Base-by-base conservation (phyloP, 2,329 filamentous ascomycete species). In the Calonectria henricotiae region DNA sequence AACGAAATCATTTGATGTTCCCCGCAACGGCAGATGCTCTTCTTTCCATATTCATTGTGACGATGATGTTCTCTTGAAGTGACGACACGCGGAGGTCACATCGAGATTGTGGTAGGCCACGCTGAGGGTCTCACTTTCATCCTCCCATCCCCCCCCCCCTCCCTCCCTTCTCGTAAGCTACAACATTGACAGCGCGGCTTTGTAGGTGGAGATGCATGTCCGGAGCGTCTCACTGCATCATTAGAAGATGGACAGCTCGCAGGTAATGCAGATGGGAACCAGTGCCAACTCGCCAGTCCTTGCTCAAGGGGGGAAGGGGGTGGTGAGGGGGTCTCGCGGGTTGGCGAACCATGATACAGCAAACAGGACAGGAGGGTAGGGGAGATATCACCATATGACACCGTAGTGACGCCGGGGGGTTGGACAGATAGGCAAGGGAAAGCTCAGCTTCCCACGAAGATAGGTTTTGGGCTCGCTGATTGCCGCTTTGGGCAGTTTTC, bases 141-240 rank as follows among this genome's bases (percentile, higher is more conserved):
- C 27, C 27, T 30, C 20, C 49, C n/a, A 55, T 13, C 5, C 44
- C 11, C 8, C 20, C 44, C 23, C 20, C 6, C 46, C 25, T 5
- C 30, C 49, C 49, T 39, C 9, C 23, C 43, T n/a, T 55, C 46
- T 30, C 46, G 25, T 46, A 44, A 62, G 46, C 58, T 68, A 58
- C 65, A 43, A 67, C 65, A 62, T 23, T 54, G 58, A 62, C 65
- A 62, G 25, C 58, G 23, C 54, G 46, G n/a, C 25, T 13, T 49
- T 66, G 62, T 47, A 58, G 32, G 61, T 71, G 75, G 73, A 75
- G 44, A 64, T 65, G 47, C 61, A 75, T 75, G 58, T 74, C 75
- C 74, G 71, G 68, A 20, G 61, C 44, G 58, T 65, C 32, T 60
- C 43, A 35, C 20, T 68, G 65, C 65, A 63, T 32, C 25, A 32